Evolutionary conservation across 2,329 filamentous ascomycete genomes (phyloP), one percentile per base, ranked within the genome.

Genomic region (Cladosporium sp.): DNA sequence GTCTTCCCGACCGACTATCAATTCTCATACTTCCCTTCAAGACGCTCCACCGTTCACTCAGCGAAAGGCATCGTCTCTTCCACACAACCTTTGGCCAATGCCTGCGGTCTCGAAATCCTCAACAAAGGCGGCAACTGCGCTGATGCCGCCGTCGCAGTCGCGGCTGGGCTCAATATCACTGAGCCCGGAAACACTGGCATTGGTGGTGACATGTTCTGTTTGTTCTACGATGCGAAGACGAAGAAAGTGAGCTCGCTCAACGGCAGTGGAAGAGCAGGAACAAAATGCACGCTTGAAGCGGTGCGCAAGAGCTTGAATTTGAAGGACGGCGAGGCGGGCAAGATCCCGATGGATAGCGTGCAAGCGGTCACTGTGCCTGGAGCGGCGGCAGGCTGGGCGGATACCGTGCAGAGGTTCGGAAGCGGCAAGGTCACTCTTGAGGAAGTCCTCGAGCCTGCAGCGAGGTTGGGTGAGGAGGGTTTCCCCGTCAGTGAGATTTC

Each of bases 121-220:
- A 81, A 84, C 52, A 84, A 87, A 42, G 93, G 93, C 51, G 93
- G 93, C 48, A 99, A 97, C 74, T 90, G 89, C 55, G 93, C 91
- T 59, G 92, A 97, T 75, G 92, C 93, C n/a, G 92, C 93, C 7
- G 89, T 97, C 3, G 93, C 93, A 38, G 89, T 95, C 54, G 92
- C 93, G 39, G 93, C 93, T 27, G 90, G 84, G 4, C 77, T 99
- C 51, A 97, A 96, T 70, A 81, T 97, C 65, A 96, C 92, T 0
- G 93, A 99, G 66, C 93, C 93, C 7, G 84, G 84, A 53, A 93
- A 88, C 5, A 97, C 93, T 1, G 93, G 93, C 36, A 96, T 99
- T 54, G 93, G 93, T 51, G 93, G 93, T 56, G 93, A 99, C 71
- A 90, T 96, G 84, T 99, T 97, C 73, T 91, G 91, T 68, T 81